Base-by-base conservation (phyloP, 2,329 filamentous ascomycete genomes). In the Aspergillus fumigatus region DNA sequence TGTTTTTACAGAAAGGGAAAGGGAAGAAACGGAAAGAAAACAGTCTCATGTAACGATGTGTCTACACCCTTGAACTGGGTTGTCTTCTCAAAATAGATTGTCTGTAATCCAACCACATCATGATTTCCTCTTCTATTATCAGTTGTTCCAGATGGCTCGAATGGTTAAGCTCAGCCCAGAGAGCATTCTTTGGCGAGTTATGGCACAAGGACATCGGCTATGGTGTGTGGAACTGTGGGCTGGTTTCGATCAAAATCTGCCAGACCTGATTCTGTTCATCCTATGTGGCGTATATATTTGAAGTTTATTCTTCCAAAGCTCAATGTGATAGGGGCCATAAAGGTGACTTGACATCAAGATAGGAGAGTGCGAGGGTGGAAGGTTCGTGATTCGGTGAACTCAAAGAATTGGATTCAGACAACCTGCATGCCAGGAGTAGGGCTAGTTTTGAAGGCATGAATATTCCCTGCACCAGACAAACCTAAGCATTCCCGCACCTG, bases 31-130 rank as follows among this genome's bases (percentile, higher is more conserved):
- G 27, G 4, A 29, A 29, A 29, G 32, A 17, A 17, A 35, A 11
- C 11, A 5, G 29, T 14, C 29, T 56, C 51, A 50, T 56, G 49
- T 38, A 40, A 45, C 40, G 57, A 60, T 51, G 54, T 55, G 50
- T 53, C 56, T 59, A 49, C 52, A 48, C 59, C 51, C 54, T 55
- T 57, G 50, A 57, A 59, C 48, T 19, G 41, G 38, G 35, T 25
- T 29, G 53, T 27, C 38, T 29, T 29, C 26, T 29, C 23, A 26
- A 27, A n/a, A 19, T 27, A 25, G 7, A n/a, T 5, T 26, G 47
- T 48, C 47, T 48, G 9, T 4, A 17, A 17, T 27, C 8, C 27
- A n/a, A 19, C 32, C 32, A 35, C 32, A 35, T 17, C 14, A 35
- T 17, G 11, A 8, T 38, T 17, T 17, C 17, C n/a, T 38, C 32